phyloP scores from a whole-genome alignment of 75 land plant species.

The Pinus albicaulis region DNA sequence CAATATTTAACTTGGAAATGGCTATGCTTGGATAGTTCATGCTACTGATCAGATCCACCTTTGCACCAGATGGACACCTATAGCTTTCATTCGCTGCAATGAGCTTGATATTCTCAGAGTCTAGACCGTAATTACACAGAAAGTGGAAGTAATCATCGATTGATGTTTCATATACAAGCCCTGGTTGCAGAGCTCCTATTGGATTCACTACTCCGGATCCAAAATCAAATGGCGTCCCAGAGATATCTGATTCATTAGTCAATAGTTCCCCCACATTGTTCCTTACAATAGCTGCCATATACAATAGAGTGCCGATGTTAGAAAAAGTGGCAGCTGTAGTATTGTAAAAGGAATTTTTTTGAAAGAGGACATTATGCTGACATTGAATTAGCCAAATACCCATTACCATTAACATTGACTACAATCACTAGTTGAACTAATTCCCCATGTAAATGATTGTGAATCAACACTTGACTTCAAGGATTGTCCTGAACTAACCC shows the following conservation, averaged over 20 bases:
- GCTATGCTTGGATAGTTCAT: conserved; percentile 80
- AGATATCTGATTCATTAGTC: conserved; percentile 20
- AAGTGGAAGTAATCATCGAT: conserved; percentile 45
- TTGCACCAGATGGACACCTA: conserved; percentile 40
- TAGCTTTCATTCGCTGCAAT: conserved; percentile 33
- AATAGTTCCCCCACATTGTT: conserved; percentile 46
- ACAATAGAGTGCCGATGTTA: background rate
- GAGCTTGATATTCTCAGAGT: conserved; percentile 19
- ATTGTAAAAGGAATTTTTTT: no score
- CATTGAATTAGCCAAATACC: no score
- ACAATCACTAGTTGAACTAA: no score
- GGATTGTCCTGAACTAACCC: no score
- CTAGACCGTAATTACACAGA: conserved; percentile 65
- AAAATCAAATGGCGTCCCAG: conserved; percentile 58
- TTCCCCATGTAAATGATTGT: no score
- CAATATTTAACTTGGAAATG: conserved; percentile 25
- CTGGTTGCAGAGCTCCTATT: conserved; percentile 47
- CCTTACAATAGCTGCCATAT: conserved; percentile 37
- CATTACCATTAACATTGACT: no score
- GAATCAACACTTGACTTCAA: no score
- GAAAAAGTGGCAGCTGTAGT: no score
- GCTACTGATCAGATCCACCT: conserved; percentile 28
- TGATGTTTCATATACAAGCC: conserved; percentile 58
- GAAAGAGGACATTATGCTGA: no score
- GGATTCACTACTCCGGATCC: conserved; percentile 78